Evolutionary conservation across 2,329 filamentous ascomycete genomes (phyloP).

Genomic region (Fusarium camptoceras): DNA sequence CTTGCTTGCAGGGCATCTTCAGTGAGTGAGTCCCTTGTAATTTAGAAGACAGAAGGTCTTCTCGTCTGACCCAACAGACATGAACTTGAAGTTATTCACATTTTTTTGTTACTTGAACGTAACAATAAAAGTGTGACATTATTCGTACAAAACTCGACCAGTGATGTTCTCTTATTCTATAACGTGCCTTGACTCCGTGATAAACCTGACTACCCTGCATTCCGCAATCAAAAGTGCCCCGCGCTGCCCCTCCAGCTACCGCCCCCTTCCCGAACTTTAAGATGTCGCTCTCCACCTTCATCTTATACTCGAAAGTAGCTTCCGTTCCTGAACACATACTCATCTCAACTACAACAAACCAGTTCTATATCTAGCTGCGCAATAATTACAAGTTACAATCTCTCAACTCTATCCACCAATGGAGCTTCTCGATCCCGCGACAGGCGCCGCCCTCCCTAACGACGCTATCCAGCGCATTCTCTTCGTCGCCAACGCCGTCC

Average conservation of each 20-base stretch:
- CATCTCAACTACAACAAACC: background rate
- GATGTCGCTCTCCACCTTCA: slow-evolving; percentile 22
- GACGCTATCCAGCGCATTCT: slow-evolving; percentile 88
- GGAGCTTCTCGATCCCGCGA: slow-evolving; percentile 77
- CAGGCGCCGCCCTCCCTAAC: slow-evolving; percentile 73
- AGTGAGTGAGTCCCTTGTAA: background rate
- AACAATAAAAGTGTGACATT: too few species aligned
- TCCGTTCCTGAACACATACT: slow-evolving; percentile 2
- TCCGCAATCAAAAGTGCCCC: slow-evolving; percentile 18
- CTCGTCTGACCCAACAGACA: background rate
- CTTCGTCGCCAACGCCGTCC: slow-evolving; percentile 78
- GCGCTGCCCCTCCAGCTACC: slow-evolving; percentile 37
- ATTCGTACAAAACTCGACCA: slow-evolving; percentile 3
- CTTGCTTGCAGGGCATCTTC: slow-evolving; percentile 2
- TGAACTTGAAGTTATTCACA: background rate
- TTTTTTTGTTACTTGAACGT: too few species aligned
- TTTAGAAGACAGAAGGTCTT: background rate
- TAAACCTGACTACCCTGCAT: slow-evolving; percentile 32
- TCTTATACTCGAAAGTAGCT: background rate
- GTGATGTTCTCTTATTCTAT: slow-evolving; percentile 23
- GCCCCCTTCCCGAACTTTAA: slow-evolving; percentile 17
- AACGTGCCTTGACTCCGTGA: slow-evolving; percentile 20
- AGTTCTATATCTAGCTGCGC: background rate
- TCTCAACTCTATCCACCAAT: slow-evolving; percentile 53
- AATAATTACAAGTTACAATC: background rate